Evolutionary conservation across 495 filamentous ascomycete genomes (phyloP), one percentile per base, ranked within the genome.

Genomic region (Penicillium lagena): DNA sequence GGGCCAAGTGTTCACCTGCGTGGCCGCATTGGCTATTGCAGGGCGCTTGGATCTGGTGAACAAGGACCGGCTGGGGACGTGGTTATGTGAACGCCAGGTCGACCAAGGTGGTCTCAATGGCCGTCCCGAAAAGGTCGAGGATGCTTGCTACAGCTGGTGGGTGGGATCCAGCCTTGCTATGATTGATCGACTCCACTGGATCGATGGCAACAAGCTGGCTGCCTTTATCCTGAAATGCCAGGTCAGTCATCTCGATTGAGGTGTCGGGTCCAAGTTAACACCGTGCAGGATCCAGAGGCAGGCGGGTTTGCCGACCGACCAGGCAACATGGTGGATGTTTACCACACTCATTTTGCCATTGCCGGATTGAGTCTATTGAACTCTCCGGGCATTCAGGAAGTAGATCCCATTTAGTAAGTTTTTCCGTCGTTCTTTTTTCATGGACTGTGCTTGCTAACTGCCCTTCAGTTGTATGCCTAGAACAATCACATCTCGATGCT

Each of bases 131-230:
- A 98, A 98, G 70, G 69, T 89, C 41, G 89, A 91, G 62, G 94
- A 98, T 68, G 90, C 95, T 7, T 98, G 93, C 66, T 98, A 98
- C 63, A 94, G 87, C 59, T 98, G 93, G 93, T 98, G 93, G 93
- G 93, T 96, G 17, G 63, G 85, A 43, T 86, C 83, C 54, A 95
- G 89, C 59, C 61, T 98, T 46, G 84, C 82, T 17, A 96, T 96
- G 80, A 86, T 97, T 47, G 87, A 78, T 40, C 79, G 84, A 46
- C 72, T 90, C 33, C 82, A 95, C 62, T 98, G 93, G 93, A 90
- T 98, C 54, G 85, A 96, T 68, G 72, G 76, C 28, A 70, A 82
- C 43, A 86, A 85, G 58, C 77, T 98, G 52, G 70, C 80, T 40
- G 56, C 62, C 29, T 98, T 91, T 64, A 95, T 97, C 38, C 66